phyloP scores from a whole-genome alignment of 345 rosid species.

The Ailanthus altissimus region DNA sequence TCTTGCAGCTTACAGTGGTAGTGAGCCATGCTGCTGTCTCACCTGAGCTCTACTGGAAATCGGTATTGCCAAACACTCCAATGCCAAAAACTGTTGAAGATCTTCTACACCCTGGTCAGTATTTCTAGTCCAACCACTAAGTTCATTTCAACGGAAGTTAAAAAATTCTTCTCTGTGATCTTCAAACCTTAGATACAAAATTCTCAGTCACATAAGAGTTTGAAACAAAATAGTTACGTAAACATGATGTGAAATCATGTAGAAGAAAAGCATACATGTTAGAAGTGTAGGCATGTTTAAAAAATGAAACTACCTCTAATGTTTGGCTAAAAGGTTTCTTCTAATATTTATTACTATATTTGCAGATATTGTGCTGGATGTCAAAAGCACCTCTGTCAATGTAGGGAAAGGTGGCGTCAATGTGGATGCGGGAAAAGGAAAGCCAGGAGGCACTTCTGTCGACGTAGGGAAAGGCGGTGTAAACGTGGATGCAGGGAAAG shows the following conservation, averaged over 20 bases:
- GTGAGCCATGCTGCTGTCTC: constrained; percentile 49
- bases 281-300: neutral
- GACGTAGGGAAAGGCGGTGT: constrained; percentile 64
- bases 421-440: constrained; percentile 52
- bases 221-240: no score
- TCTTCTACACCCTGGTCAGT: constrained; percentile 46
- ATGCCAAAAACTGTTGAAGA: constrained; percentile 58
- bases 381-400: constrained; percentile 53
- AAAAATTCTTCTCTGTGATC: neutral
- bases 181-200: neutral
- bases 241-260: neutral
- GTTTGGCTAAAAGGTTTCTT: neutral
- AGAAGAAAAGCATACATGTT: neutral
- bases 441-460: constrained; percentile 54
- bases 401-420: constrained; percentile 58
- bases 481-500: constrained; percentile 55
- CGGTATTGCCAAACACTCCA: constrained; percentile 53
- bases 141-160: neutral
- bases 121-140: neutral
- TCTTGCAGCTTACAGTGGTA: constrained; percentile 44
- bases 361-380: constrained; percentile 59
- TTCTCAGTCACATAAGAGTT: neutral
- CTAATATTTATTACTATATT: constrained; percentile 8
- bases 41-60: constrained; percentile 60
- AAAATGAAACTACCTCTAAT: neutral